Evolutionary conservation across 306 rosid species (phyloP).

Genomic region (Pterocarpus santalinus): DNA sequence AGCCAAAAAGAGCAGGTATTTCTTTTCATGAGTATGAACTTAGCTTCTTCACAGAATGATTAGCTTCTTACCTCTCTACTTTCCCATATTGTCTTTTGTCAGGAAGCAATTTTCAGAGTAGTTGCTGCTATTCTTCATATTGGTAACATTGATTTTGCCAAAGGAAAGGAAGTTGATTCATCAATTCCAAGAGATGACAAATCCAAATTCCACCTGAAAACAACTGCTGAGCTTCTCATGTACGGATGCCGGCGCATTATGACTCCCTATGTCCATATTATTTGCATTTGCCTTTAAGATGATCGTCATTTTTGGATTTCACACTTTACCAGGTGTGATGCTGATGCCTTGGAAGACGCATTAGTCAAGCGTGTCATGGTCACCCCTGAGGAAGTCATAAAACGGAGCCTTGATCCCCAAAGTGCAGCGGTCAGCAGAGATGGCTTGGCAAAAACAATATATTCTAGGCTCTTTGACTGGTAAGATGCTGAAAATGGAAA

Average conservation of each 20-base stretch:
- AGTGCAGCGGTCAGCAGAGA: constrained; percentile 91
- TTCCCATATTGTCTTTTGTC: constrained; percentile 42
- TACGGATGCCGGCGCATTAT: constrained; percentile 46
- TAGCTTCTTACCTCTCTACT: constrained; percentile 48
- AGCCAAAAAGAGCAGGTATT: constrained; percentile 93
- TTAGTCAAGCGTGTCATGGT: constrained; percentile 98
- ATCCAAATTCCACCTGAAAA: constrained; percentile 86
- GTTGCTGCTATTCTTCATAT: constrained; percentile 94
- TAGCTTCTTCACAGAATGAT: constrained; percentile 39
- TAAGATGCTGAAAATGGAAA: constrained; percentile 50
- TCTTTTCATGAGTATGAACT: constrained; percentile 41
- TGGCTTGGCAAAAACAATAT: constrained; percentile 93
- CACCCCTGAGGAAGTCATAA: constrained; percentile 98
- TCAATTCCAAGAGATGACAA: constrained; percentile 92
- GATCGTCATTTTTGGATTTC: constrained; percentile 38
- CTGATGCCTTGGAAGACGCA: constrained; percentile 83
- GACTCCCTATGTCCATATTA: constrained; percentile 27
- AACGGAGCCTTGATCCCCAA: constrained; percentile 95
- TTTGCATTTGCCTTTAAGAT: constrained; percentile 37
- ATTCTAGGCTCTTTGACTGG: constrained; percentile 98
- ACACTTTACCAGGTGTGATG: constrained; percentile 76
- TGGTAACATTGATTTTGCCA: constrained; percentile 81
- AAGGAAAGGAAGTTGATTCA: constrained; percentile 92
- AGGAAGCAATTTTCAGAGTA: constrained; percentile 99
- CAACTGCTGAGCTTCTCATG: constrained; percentile 96